phyloP scores from a whole-genome alignment of 176 grass and related monocot species.

The Aegilops longissima region DNA sequence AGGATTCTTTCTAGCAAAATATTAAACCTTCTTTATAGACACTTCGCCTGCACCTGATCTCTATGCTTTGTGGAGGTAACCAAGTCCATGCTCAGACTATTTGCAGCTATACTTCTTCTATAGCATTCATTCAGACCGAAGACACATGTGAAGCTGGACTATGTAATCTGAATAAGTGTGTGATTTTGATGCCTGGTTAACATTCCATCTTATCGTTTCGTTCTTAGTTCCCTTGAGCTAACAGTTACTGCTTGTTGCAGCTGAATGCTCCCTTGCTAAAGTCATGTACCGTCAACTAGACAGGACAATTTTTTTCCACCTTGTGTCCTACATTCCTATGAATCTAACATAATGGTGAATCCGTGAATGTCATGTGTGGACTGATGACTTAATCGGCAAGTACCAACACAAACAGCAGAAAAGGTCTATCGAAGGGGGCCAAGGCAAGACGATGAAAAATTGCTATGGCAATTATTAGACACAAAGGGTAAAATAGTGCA shows the following conservation, averaged over 20 bases:
- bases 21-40: not conserved
- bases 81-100: not conserved
- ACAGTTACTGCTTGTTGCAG: not conserved
- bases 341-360: not conserved
- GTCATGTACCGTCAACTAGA: not conserved
- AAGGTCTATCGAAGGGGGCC: not conserved
- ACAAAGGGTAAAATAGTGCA: not conserved
- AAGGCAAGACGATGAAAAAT: not conserved
- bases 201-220: not conserved
- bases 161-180: not conserved
- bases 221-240: not conserved
- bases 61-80: constrained; percentile 6
- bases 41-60: not conserved
- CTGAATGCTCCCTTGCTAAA: not conserved
- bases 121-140: not conserved
- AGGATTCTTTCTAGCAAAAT: not conserved
- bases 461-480: not conserved
- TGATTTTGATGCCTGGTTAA: not conserved
- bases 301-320: not conserved
- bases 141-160: not conserved
- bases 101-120: constrained; percentile 11
- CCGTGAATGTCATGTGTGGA: not conserved
- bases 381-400: not conserved
- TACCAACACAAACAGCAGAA: not conserved
- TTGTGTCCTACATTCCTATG: not conserved